These are phyloP conservation scores for Heritiera fomes DNA, from an alignment of 345 rosid genomes.

Conservation along the genomic window DNA sequence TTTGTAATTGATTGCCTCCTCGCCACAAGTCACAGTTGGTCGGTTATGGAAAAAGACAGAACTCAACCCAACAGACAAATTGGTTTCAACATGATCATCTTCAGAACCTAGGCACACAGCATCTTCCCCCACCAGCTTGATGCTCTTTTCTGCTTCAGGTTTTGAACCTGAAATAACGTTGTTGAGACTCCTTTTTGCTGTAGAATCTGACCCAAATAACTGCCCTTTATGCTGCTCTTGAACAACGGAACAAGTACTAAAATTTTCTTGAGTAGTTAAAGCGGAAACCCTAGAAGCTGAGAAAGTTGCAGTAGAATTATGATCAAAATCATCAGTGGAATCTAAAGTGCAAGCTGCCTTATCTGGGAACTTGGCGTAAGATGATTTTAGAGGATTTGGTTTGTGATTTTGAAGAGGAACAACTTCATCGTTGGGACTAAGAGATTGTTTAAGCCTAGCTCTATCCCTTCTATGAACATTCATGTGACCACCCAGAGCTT, in stretches of 20 bases:
- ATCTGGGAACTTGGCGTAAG: neutral
- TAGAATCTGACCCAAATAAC: conserved; percentile 9
- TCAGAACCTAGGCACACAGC: neutral
- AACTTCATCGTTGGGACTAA: neutral
- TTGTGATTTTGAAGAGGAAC: conserved; percentile 16
- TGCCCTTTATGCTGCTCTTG: conserved; percentile 14
- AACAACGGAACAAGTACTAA: conserved; percentile 5
- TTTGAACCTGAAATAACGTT: conserved; percentile 13
- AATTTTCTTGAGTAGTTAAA: conserved; percentile 24
- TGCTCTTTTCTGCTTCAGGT: conserved; percentile 11
- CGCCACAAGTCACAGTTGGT: conserved; percentile 18
- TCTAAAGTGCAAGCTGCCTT: no score
- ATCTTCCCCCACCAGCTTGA: conserved; percentile 3
- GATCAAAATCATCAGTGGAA: conserved; percentile 14
- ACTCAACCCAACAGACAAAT: conserved; percentile 38
- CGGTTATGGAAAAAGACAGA: conserved; percentile 24
- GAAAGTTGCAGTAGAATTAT: conserved; percentile 13
- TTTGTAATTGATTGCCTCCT: conserved; percentile 30
- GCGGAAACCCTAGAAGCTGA: conserved; percentile 40
- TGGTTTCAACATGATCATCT: conserved; percentile 26
- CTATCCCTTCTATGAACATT: conserved; percentile 73
- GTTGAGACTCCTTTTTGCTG: neutral
- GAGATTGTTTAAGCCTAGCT: conserved; percentile 60
- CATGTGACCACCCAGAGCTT: conserved; percentile 85
- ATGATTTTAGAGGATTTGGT: conserved; percentile 1